Evolutionary conservation across 139 green algal species (phyloP).

Genomic region (Chlorella sp.): DNA sequence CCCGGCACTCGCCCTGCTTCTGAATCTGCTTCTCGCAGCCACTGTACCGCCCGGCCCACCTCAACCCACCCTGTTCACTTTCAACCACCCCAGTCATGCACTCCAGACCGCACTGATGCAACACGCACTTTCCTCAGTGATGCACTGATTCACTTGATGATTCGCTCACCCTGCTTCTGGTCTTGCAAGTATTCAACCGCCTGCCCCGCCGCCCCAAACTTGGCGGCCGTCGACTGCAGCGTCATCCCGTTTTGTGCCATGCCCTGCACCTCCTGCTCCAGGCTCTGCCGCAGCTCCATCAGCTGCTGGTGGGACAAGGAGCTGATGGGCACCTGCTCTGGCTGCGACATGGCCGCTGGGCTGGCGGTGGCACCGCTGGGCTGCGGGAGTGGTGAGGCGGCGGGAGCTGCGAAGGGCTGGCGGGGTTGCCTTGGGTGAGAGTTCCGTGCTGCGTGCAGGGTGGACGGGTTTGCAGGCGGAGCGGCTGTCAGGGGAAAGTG

Average conservation of each 20-base stretch:
- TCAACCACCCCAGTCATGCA: neutral
- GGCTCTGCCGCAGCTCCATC: slow-evolving; percentile 43
- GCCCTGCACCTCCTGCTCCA: slow-evolving; percentile 58
- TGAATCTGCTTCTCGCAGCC: no score
- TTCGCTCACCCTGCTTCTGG: slow-evolving; percentile 65
- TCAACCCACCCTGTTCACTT: no score
- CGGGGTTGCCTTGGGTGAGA: no score
- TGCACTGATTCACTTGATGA: no score
- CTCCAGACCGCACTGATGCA: neutral
- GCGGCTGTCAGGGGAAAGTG: no score
- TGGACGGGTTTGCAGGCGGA: no score
- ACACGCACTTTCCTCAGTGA: no score
- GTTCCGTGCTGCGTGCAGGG: no score
- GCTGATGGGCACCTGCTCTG: slow-evolving; percentile 35
- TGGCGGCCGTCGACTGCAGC: slow-evolving; percentile 57
- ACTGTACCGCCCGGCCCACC: no score
- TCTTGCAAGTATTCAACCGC: slow-evolving; percentile 60
- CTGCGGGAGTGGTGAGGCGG: no score
- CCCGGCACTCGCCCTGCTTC: no score
- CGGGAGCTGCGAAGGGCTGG: no score
- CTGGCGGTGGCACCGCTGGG: neutral
- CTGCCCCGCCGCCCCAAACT: slow-evolving; percentile 61
- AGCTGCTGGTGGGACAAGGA: slow-evolving; percentile 33
- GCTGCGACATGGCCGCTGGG: neutral
- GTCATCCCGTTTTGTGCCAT: slow-evolving; percentile 50